phyloP scores from a whole-genome alignment of 805 yeast genomes.

The Candida maesae region DNA sequence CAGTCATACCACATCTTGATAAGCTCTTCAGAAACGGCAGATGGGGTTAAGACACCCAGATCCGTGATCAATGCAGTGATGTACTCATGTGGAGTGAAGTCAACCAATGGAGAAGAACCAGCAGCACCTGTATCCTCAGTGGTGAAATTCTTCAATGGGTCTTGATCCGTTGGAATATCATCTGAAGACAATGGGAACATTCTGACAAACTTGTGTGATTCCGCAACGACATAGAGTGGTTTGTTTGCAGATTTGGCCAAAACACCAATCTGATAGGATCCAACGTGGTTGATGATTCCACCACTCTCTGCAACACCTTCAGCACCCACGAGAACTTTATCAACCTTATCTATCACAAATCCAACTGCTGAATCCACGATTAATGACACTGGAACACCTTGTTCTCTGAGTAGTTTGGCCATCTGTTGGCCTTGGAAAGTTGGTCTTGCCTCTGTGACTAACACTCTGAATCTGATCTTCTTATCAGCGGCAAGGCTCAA shows the following conservation, averaged over 20 bases:
- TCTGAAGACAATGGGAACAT: constrained; percentile 92
- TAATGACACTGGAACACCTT: constrained; percentile 81
- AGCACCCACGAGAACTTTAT: constrained; percentile 94
- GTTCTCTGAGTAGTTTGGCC: constrained; percentile 61
- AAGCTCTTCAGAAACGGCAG: constrained; percentile 97
- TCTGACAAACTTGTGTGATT: constrained; percentile 93
- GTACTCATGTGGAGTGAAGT: constrained; percentile 93
- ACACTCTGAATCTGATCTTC: constrained; percentile 79
- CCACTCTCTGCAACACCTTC: constrained; percentile 99
- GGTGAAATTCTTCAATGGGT: constrained; percentile 41
- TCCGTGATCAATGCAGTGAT: constrained; percentile 96
- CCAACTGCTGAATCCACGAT: constrained; percentile 95
- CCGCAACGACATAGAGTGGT: constrained; percentile 92
- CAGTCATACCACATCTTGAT: constrained; percentile 98
- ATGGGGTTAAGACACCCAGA: constrained; percentile 93
- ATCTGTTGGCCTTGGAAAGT: constrained; percentile 68
- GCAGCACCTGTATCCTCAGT: constrained; percentile 32
- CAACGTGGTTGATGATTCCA: constrained; percentile 93
- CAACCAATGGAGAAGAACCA: constrained; percentile 58
- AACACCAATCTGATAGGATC: constrained; percentile 92
- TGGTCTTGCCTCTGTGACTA: constrained; percentile 92
- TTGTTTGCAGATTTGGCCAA: constrained; percentile 85
- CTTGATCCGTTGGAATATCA: constrained; percentile 67
- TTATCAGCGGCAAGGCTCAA: constrained; percentile 73
- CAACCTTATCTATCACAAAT: constrained; percentile 82